Conservation (phyloP, 768 basidiomycete species). For the Leccinellum rugosiceps region DNA sequence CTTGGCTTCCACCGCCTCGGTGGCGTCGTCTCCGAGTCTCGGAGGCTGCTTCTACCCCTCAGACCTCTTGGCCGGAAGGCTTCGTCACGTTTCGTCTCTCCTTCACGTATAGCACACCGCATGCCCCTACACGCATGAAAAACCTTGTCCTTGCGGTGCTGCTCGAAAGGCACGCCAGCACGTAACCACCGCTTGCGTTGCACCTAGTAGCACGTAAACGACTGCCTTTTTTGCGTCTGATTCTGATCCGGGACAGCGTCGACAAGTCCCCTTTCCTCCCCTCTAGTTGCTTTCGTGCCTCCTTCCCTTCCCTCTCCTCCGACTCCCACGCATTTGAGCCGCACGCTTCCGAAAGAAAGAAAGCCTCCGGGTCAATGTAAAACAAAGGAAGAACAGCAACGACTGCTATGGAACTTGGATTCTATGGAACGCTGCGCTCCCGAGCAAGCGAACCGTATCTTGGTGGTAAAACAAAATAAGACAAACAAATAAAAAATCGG, state of each 20-base stretch:
- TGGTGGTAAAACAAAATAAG: neutral
- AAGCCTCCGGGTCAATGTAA: neutral
- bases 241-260: constrained; percentile 16
- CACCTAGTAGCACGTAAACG: neutral
- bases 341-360: constrained; percentile 23
- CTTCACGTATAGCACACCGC: neutral
- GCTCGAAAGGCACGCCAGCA: constrained; percentile 16
- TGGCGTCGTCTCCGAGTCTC: neutral
- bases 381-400: neutral
- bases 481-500: neutral
- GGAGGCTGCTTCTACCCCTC: neutral
- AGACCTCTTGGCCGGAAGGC: neutral
- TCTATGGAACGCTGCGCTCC: neutral
- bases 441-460: neutral
- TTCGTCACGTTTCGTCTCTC: neutral
- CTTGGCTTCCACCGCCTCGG: neutral
- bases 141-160: constrained; percentile 33
- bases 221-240: constrained; percentile 1
- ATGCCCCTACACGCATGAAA: neutral
- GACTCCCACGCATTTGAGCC: constrained; percentile 19
- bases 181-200: constrained; percentile 7
- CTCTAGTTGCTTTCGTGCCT: neutral
- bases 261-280: neutral
- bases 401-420: neutral
- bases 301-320: neutral